Base-by-base conservation (phyloP, 2,329 filamentous ascomycete genomes). In the Penicillium palitans region DNA sequence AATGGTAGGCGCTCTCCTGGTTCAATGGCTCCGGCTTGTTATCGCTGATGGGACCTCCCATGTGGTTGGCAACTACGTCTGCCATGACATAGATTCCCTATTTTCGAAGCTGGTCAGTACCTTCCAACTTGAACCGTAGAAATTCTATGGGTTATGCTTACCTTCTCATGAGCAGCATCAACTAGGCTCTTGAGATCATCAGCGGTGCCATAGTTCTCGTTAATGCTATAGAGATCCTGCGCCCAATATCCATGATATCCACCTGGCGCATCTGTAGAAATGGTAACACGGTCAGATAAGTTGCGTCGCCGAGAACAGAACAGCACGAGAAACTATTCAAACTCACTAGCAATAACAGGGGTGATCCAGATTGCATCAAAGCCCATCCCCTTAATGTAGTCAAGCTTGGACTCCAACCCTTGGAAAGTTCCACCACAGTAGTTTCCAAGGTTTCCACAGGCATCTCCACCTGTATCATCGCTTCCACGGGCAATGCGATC, bases 341-440 rank as follows among this genome's bases (percentile, higher is more conserved):
- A 44, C 41, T 44, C 2, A 68, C 41, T 44, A 2, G 41, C 41
- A 2, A 44, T n/a, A 27, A 44, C 41, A 27, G 41, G 41, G 41
- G 41, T 44, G 24, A 44, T 44, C 41, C 41, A 44, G 41, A 44
- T 44, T 44, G 41, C 41, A 44, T 44, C 41, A 27, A 44, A 44
- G 15, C 41, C 41, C 41, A 44, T 44, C 24, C 41, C 41, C 24
- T 44, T 44, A 12, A 44, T 44, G n/a, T 44, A 44, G 41, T 44
- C 41, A n/a, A 44, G 41, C 8, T 44, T 44, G 9, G 41, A 44
- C 41, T 44, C 4, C 15, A 44, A 27, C 1, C 41, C 41, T n/a
- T 44, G 24, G 41, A 44, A 44, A 44, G 41, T 44, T 44, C 41
- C 41, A 27, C 41, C 41, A 5, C 41, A 44, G 41, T 44, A 44